phyloP scores from a whole-genome alignment of 2,329 filamentous ascomycete species.

The Chalaropsis ovoidea region DNA sequence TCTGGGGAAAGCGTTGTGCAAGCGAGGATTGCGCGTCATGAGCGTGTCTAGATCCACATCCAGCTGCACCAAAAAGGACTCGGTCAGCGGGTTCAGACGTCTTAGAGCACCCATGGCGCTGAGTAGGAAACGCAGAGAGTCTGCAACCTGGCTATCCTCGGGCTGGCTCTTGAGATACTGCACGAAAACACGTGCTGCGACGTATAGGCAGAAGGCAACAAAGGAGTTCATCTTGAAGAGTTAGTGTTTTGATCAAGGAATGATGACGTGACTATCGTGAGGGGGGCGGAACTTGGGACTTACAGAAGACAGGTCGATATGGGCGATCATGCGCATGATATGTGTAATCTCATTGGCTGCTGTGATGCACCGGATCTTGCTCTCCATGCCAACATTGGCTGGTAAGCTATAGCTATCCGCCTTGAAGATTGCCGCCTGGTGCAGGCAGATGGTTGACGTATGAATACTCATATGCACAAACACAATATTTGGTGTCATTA shows the following conservation, averaged over 20 bases:
- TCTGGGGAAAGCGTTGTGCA: conserved; percentile 46
- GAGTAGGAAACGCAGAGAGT: conserved; percentile 81
- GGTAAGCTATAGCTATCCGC: conserved; percentile 80
- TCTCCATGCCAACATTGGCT: conserved; percentile 68
- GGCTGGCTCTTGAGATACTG: conserved; percentile 94
- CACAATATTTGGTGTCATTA: conserved; percentile 72
- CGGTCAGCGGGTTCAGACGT: conserved; percentile 76
- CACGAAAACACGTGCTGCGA: conserved; percentile 89
- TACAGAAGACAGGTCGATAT: conserved; percentile 74
- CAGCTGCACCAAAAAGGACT: conserved; percentile 87
- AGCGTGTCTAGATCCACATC: conserved; percentile 81
- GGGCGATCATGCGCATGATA: conserved; percentile 91
- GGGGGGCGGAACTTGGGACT: conserved; percentile 32
- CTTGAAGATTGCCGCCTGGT: conserved; percentile 96
- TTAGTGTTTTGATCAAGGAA: conserved; percentile 27
- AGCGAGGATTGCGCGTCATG: conserved; percentile 50
- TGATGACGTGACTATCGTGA: too few species aligned
- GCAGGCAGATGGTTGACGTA: conserved; percentile 91
- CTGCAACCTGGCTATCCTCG: conserved; percentile 65
- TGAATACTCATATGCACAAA: conserved; percentile 97
- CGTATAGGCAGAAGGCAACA: conserved; percentile 88
- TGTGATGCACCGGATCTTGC: conserved; percentile 84
- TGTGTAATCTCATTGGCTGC: conserved; percentile 88
- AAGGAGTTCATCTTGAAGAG: conserved; percentile 76
- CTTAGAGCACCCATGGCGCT: conserved; percentile 85